These are phyloP conservation scores for Gardenia jasminoides DNA, from an alignment of 257 asterid species.

Conservation along the genomic window DNA sequence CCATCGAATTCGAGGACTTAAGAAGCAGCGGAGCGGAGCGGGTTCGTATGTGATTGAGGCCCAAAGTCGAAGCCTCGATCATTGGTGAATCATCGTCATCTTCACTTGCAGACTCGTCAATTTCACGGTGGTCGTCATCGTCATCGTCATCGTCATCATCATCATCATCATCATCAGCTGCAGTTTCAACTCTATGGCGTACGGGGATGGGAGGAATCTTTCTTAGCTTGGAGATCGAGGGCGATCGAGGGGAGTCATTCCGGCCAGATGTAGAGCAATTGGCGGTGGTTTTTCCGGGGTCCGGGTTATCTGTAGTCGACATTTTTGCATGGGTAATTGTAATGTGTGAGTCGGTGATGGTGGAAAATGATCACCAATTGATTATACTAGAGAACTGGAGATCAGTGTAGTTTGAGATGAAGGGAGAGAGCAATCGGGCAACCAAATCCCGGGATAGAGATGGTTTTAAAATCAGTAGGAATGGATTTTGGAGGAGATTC, in stretches of 20 bases:
- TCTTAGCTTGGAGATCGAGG: slow-evolving; percentile 47
- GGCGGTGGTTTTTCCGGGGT: slow-evolving; percentile 21
- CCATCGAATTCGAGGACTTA: slow-evolving; percentile 30
- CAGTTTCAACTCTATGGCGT: slow-evolving; percentile 25
- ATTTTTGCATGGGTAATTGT: not conserved
- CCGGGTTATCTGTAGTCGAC: slow-evolving; percentile 34
- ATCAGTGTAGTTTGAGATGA: not conserved
- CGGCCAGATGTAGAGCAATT: slow-evolving; percentile 11
- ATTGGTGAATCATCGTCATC: slow-evolving; percentile 26
- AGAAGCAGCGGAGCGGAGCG: slow-evolving; percentile 54
- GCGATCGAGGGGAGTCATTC: slow-evolving; percentile 23
- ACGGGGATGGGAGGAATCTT: slow-evolving; percentile 62
- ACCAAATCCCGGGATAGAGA: not conserved
- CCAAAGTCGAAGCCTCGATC: slow-evolving; percentile 53
- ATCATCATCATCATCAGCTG: slow-evolving; percentile 20
- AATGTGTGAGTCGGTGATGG: no score
- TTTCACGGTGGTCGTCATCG: no score
- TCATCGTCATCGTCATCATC: not conserved
- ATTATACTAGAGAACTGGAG: not conserved
- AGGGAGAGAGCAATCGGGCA: not conserved
- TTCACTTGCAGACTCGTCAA: slow-evolving; percentile 20
- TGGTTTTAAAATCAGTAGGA: not conserved
- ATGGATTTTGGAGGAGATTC: no score
- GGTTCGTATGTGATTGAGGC: slow-evolving; percentile 77
- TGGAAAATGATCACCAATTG: no score